Conservation (phyloP, 129 eudicot species). For the Centaurea solstitialis region DNA sequence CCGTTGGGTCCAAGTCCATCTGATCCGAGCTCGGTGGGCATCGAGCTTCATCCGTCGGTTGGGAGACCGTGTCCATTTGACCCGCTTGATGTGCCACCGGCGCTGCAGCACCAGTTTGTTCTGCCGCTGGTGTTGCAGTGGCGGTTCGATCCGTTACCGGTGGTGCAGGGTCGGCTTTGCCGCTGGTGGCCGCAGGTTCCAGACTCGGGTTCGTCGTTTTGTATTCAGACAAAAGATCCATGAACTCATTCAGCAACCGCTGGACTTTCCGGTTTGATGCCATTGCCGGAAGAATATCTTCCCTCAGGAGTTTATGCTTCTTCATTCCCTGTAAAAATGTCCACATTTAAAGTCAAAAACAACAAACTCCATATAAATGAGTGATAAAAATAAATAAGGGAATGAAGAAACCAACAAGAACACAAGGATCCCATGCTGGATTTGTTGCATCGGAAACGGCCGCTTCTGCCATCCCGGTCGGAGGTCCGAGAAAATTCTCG, state of each 20-base stretch:
- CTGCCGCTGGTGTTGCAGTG: conserved; percentile 20
- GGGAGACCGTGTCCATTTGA: conserved; percentile 29
- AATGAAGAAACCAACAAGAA: conserved; percentile 56
- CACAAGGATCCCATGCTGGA: conserved; percentile 89
- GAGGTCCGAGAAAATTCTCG: conserved; percentile 95
- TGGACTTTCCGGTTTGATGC: conserved; percentile 97
- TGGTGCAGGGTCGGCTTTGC: conserved; percentile 8
- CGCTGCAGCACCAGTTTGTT: conserved; percentile 10
- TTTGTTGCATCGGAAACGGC: conserved; percentile 45
- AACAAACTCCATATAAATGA: not conserved
- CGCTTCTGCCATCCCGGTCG: conserved; percentile 84
- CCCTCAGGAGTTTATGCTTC: conserved; percentile 83
- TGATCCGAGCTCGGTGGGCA: conserved; percentile 32
- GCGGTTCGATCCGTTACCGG: conserved; percentile 38
- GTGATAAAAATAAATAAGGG: not conserved
- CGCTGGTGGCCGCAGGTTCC: conserved; percentile 22
- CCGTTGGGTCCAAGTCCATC: conserved; percentile 49
- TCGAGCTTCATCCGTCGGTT: conserved; percentile 34
- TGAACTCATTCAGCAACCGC: conserved; percentile 84
- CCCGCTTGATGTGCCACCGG: conserved; percentile 24
- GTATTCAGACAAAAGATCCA: conserved; percentile 90
- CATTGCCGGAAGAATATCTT: conserved; percentile 98
- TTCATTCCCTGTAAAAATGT: conserved; percentile 68
- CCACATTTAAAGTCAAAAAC: not conserved
- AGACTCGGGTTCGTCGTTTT: conserved; percentile 27